Conservation (phyloP, 257 asterid species). For the Solanum medicagineum region DNA sequence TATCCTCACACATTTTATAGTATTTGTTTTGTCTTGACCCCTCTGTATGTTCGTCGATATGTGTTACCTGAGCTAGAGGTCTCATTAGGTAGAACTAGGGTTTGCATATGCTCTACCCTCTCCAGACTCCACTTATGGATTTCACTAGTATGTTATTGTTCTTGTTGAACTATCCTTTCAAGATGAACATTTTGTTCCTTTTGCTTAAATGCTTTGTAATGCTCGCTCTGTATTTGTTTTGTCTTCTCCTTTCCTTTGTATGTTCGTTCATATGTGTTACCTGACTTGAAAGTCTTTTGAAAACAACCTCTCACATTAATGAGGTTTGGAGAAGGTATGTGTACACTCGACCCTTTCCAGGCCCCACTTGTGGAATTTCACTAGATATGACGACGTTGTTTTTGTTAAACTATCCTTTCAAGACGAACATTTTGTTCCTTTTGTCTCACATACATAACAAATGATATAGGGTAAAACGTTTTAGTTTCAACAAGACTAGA, state of each 20-base stretch:
- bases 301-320: neutral
- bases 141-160: neutral
- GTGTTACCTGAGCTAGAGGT: too few species aligned
- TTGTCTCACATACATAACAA: too few species aligned
- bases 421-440: neutral
- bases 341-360: neutral
- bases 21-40: too few species aligned
- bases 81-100: too few species aligned
- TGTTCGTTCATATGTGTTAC: neutral
- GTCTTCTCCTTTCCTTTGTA: neutral
- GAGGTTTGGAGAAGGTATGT: fast-evolving
- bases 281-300: neutral
- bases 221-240: neutral
- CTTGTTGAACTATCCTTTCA: neutral
- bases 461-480: too few species aligned
- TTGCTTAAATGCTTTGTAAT: too few species aligned
- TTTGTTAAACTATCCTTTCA: neutral
- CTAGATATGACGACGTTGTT: neutral
- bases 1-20: neutral
- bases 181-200: too few species aligned
- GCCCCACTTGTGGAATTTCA: neutral
- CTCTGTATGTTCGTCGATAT: too few species aligned
- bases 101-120: too few species aligned
- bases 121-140: neutral
- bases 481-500: neutral